phyloP scores from a whole-genome alignment of 257 asterid genomes.

The Salvia rosmarinus region DNA sequence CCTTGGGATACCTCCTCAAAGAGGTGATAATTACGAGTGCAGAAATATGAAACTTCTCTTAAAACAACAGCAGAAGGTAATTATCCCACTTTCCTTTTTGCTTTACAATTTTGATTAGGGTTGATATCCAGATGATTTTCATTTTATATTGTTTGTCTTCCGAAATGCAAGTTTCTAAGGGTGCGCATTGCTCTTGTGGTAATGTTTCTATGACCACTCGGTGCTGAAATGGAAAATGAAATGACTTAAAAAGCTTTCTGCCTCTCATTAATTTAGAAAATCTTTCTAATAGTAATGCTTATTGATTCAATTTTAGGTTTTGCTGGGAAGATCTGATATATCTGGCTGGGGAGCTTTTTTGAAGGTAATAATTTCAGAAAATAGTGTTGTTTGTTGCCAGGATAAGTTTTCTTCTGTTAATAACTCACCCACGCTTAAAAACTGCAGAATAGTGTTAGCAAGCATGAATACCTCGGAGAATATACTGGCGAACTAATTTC shows the following conservation, averaged over 20 bases:
- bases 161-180: not conserved
- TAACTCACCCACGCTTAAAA: conserved; percentile 33
- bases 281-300: conserved; percentile 17
- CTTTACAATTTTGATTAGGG: conserved; percentile 11
- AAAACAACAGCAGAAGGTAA: conserved; percentile 92
- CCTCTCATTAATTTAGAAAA: too few species aligned
- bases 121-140: conserved; percentile 15
- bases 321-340: conserved; percentile 88
- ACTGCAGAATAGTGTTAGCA: conserved; percentile 81
- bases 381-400: conserved; percentile 5
- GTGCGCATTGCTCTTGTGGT: too few species aligned
- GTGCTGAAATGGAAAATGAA: too few species aligned
- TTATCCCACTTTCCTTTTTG: conserved; percentile 25
- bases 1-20: conserved; percentile 79
- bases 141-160: conserved; percentile 8
- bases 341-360: conserved; percentile 99
- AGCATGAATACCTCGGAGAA: conserved; percentile 96
- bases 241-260: too few species aligned
- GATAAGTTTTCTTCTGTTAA: not conserved
- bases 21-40: conserved; percentile 94
- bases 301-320: conserved; percentile 53
- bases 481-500: conserved; percentile 96
- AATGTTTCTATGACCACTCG: too few species aligned
- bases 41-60: conserved; percentile 97
- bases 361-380: conserved; percentile 61